These are phyloP conservation scores for Candida saitoana DNA, from an alignment of 805 yeast genomes.

Conservation along the genomic window DNA sequence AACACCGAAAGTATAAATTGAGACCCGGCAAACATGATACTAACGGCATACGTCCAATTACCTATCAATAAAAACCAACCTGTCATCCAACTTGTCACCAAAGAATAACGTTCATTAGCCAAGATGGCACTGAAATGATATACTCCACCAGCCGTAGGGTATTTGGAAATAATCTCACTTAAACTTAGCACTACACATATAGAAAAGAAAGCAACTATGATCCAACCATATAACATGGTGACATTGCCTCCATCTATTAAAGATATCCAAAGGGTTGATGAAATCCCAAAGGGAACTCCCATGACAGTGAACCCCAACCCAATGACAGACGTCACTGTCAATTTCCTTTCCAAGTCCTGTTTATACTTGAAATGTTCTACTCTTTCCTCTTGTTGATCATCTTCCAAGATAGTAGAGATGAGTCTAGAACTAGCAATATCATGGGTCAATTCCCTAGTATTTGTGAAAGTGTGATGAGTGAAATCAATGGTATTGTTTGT, in stretches of 20 bases:
- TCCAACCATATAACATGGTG: slow-evolving; percentile 73
- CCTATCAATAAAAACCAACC: slow-evolving; percentile 76
- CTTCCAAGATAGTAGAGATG: slow-evolving; percentile 17
- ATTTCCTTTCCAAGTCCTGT: slow-evolving; percentile 63
- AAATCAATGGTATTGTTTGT: slow-evolving; percentile 2
- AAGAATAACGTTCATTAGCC: slow-evolving; percentile 54
- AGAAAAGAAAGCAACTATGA: slow-evolving; percentile 60
- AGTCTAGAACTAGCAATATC: slow-evolving; percentile 11
- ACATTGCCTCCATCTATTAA: slow-evolving; percentile 73
- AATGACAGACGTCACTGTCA: slow-evolving; percentile 65
- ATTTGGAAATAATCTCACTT: slow-evolving; percentile 74
- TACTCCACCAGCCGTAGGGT: slow-evolving; percentile 72
- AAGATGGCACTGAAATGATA: slow-evolving; percentile 75
- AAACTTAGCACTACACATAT: slow-evolving; percentile 64
- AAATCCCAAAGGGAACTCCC: slow-evolving; percentile 79
- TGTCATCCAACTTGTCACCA: slow-evolving; percentile 66
- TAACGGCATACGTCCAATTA: slow-evolving; percentile 72
- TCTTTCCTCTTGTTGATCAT: slow-evolving; percentile 49
- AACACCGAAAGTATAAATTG: slow-evolving; percentile 66
- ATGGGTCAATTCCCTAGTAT: background rate
- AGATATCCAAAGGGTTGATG: slow-evolving; percentile 69
- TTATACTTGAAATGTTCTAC: slow-evolving; percentile 73
- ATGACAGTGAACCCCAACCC: slow-evolving; percentile 77
- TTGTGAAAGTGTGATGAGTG: background rate
- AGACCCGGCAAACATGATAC: slow-evolving; percentile 72